Evolutionary conservation across 129 eudicot species (phyloP).

Genomic region (Tagetes erecta): DNA sequence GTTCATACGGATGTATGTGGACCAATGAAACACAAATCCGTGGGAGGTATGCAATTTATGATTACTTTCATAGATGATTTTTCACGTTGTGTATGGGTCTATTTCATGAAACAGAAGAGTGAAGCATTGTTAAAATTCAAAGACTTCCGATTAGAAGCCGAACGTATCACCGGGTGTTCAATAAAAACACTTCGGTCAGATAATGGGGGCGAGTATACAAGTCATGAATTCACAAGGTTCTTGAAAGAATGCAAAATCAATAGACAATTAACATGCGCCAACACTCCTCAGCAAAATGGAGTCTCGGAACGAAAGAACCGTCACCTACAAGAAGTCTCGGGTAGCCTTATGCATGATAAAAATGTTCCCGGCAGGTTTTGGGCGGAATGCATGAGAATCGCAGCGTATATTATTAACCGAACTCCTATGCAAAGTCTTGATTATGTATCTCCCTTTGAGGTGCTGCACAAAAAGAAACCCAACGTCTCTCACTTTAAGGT

Average conservation of each 20-base stretch:
- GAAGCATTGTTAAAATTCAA: background rate
- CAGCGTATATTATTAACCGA: background rate
- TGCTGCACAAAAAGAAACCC: background rate
- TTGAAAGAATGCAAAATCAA: background rate
- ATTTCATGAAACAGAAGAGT: background rate
- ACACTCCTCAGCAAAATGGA: background rate
- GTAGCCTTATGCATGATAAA: background rate
- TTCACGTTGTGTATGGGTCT: background rate
- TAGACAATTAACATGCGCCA: background rate
- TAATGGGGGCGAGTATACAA: background rate
- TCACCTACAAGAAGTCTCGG: background rate
- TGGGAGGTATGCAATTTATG: background rate
- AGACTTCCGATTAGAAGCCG: background rate
- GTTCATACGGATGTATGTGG: background rate
- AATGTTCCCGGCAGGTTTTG: background rate
- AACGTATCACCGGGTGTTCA: background rate
- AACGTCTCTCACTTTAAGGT: background rate
- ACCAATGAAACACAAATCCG: background rate
- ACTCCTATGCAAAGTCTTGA: background rate
- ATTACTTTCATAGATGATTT: background rate
- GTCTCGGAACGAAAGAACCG: background rate
- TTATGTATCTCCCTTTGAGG: background rate
- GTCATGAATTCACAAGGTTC: background rate
- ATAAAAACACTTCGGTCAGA: background rate
- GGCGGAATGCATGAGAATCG: background rate